Evolutionary conservation across 2,329 filamentous ascomycete species (phyloP).

Genomic region (Sphaerulina vaccinii): DNA sequence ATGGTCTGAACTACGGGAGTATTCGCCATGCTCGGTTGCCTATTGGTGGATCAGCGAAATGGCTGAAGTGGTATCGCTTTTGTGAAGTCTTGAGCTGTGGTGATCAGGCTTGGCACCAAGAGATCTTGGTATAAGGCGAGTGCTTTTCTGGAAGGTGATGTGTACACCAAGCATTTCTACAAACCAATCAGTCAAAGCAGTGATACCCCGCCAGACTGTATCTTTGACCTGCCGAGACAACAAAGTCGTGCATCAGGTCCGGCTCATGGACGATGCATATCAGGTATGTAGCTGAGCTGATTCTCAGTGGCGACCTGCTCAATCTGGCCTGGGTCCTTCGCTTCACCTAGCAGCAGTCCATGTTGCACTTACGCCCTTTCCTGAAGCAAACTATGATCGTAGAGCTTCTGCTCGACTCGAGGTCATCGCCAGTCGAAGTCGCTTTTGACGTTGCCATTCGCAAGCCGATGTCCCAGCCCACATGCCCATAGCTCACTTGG

Average conservation of each 20-base stretch:
- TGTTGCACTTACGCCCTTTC: too few relatives aligned
- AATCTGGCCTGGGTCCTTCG: too few relatives aligned
- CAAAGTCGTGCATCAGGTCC: neutral
- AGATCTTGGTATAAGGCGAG: neutral
- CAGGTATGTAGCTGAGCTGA: too few relatives aligned
- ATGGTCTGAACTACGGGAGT: neutral
- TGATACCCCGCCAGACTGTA: neutral
- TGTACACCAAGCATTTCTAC: conserved; percentile 10
- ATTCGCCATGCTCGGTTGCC: neutral
- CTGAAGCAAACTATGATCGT: too few relatives aligned
- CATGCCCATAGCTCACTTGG: too few relatives aligned
- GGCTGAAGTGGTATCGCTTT: neutral
- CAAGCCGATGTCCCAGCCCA: too few relatives aligned
- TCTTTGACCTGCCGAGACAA: neutral
- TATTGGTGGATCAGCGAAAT: conserved; percentile 4
- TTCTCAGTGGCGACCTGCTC: too few relatives aligned
- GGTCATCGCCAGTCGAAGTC: too few relatives aligned
- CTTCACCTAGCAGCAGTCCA: too few relatives aligned
- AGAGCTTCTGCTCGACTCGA: too few relatives aligned
- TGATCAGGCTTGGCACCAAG: conserved; percentile 8
- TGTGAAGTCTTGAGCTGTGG: conserved; percentile 4
- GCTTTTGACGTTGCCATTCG: too few relatives aligned
- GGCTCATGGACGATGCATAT: neutral
- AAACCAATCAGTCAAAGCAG: conserved; percentile 6
- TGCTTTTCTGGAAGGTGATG: conserved; percentile 10